A percentile compares a stretch with the other conserved stretches of the same genome.
phyloP scores from a whole-genome alignment of 2,329 filamentous ascomycete genomes.

The Orbilia quercus region DNA sequence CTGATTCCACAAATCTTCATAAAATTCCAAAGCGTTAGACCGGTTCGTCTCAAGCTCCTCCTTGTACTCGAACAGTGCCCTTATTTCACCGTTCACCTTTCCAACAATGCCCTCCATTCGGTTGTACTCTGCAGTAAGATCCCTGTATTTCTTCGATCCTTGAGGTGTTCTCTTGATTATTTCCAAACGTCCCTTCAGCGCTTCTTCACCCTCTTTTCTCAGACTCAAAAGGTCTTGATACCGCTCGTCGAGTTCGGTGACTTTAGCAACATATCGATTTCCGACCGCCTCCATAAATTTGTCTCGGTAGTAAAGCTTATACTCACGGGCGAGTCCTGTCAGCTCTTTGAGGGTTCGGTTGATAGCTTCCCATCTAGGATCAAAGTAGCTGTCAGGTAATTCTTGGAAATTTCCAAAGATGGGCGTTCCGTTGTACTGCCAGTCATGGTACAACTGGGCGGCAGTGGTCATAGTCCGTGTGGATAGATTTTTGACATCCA shows the following conservation, averaged over 20 bases:
- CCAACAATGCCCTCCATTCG: too few relatives aligned
- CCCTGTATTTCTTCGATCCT: too few relatives aligned
- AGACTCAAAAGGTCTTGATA: too few relatives aligned
- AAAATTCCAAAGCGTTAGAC: not conserved
- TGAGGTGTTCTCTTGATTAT: too few relatives aligned
- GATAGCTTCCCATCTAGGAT: constrained; percentile 24
- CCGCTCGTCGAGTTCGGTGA: too few relatives aligned
- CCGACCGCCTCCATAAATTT: not conserved
- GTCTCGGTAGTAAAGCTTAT: not conserved
- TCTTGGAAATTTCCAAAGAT: constrained; percentile 31
- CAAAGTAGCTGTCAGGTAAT: constrained; percentile 10
- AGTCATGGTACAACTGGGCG: constrained; percentile 5
- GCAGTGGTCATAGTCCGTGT: not conserved
- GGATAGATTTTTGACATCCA: not conserved
- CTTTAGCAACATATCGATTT: too few relatives aligned
- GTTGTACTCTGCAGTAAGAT: too few relatives aligned
- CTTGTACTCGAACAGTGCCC: not conserved
- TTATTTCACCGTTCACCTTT: not conserved
- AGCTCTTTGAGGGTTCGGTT: too few relatives aligned
- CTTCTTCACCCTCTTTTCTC: too few relatives aligned
- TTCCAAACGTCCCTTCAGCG: too few relatives aligned
- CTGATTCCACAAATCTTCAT: not conserved
- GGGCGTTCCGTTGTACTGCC: constrained; percentile 4
- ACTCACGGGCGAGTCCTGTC: too few relatives aligned
- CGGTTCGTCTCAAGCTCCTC: not conserved